Percentiles rank a stretch among this genome's conserved stretches.
These are phyloP conservation scores for Penicillium alfredii DNA, from an alignment of 495 filamentous ascomycete species.

Conservation along the genomic window DNA sequence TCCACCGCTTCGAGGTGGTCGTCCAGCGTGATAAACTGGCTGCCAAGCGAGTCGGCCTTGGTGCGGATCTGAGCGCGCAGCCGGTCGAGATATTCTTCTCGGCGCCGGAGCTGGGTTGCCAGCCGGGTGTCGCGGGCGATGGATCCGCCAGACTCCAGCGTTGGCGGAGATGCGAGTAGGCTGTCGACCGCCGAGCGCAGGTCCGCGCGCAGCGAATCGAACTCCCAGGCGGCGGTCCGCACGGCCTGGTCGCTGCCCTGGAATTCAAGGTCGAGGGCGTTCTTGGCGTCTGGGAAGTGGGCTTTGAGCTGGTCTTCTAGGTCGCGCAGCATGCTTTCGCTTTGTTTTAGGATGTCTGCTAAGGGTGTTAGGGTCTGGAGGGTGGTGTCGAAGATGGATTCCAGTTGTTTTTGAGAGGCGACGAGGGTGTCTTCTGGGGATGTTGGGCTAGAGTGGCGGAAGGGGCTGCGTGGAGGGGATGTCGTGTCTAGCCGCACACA, in stretches of 20 bases:
- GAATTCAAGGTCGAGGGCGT: conserved; percentile 41
- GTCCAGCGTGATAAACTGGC: conserved; percentile 34
- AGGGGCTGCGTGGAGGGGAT: conserved; percentile 8
- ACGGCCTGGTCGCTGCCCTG: conserved; percentile 33
- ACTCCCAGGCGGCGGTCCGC: conserved; percentile 30
- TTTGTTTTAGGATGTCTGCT: conserved; percentile 28
- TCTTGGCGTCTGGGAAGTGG: conserved; percentile 28
- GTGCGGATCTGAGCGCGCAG: conserved; percentile 30
- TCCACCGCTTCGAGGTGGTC: conserved; percentile 41
- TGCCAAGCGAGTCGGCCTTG: conserved; percentile 32
- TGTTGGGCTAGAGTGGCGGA: conserved; percentile 1
- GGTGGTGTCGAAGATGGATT: conserved; percentile 29
- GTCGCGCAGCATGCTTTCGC: conserved; percentile 28
- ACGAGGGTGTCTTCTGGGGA: conserved; percentile 20
- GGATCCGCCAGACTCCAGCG: conserved; percentile 4
- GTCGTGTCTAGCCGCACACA: conserved; percentile 18
- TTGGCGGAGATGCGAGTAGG: conserved; percentile 25
- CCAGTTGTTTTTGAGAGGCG: conserved; percentile 26
- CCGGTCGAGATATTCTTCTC: conserved; percentile 36
- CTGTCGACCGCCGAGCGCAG: conserved; percentile 38
- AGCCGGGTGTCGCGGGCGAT: conserved; percentile 27
- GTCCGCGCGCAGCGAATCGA: conserved; percentile 37
- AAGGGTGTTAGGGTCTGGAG: conserved; percentile 29
- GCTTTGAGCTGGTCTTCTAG: conserved; percentile 27
- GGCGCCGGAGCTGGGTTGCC: conserved; percentile 30